Conservation (phyloP, 192 early-diverging fungal species). For the Backusella sp. region DNA sequence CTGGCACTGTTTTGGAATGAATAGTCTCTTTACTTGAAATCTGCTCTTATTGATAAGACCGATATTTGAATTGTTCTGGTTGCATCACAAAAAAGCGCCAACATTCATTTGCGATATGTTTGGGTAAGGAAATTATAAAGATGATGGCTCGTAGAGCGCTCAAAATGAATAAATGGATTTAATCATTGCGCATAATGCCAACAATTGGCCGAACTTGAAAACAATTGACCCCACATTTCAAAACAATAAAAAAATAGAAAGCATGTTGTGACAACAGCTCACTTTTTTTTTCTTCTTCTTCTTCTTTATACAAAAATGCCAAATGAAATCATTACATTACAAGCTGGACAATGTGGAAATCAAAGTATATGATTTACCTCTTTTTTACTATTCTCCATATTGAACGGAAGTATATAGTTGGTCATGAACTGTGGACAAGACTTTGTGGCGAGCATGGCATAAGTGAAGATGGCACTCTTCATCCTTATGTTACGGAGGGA, state of each 20-base stretch:
- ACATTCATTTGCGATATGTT: too few relatives aligned
- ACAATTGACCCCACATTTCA: neutral
- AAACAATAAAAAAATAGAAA: neutral
- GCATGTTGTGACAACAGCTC: neutral
- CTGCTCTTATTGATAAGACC: too few relatives aligned
- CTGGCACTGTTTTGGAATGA: too few relatives aligned
- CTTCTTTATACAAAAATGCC: neutral
- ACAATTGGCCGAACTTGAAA: neutral
- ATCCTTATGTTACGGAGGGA: slow-evolving; percentile 84
- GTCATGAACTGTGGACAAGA: slow-evolving; percentile 90
- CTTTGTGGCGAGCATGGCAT: slow-evolving; percentile 98
- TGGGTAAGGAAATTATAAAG: too few relatives aligned
- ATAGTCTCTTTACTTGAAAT: too few relatives aligned
- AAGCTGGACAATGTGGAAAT: slow-evolving; percentile 97
- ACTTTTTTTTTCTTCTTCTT: neutral
- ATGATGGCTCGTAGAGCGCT: too few relatives aligned
- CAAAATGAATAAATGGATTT: too few relatives aligned
- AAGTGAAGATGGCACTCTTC: slow-evolving; percentile 84
- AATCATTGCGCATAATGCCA: too few relatives aligned
- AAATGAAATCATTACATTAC: slow-evolving; percentile 95
- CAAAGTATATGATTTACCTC: slow-evolving; percentile 63
- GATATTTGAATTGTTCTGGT: too few relatives aligned
- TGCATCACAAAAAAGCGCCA: too few relatives aligned
- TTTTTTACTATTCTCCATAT: neutral
- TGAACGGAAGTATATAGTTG: slow-evolving; percentile 56